Evolutionary conservation across 805 yeast species (phyloP), one percentile per base, ranked within the genome.

Genomic region (Suhomyces xylopsoci): DNA sequence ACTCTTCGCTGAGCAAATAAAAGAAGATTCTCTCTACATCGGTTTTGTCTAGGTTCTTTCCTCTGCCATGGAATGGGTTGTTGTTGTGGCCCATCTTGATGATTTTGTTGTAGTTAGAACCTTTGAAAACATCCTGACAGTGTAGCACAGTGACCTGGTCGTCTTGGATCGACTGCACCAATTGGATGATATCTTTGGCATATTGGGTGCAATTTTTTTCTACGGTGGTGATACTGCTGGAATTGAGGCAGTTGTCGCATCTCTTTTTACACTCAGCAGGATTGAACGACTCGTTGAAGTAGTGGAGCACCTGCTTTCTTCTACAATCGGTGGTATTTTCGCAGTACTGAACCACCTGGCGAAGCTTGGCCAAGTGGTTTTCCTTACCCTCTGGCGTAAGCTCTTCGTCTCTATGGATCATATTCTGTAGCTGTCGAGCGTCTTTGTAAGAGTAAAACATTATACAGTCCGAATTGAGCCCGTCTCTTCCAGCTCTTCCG

Each of bases 401-500:
- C 52, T 87, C 90, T 50, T 76, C 78, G 64, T 92, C 98, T 52
- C 84, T 77, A 53, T 84, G 84, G 44, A 94, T 91, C 83, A 90
- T 80, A 15, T 83, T 76, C 66, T 87, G 91, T 45, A 94, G 70
- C 26, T 83, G 73, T 52, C 91, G 74, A 0, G 93, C 96, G 70
- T 93, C 99, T 54, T 81, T 80, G 70, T 86, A 87, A 9, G 85
- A 80, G 67, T 87, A 94, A 61, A 82, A 93, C 80, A 93, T 79
- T 12, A 90, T 80, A 70, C 98, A 94, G 52, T 84, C 86, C 1
- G 96, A 87, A 44, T 76, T 81, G 7, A 80, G 71, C 0, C 99
- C 98, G 72, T 94, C 99, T 72, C 99, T 82, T 5, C 99, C 99
- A 3, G 98, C 99, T 69, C 99, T 83, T 7, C 99, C 99, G 1